A percentile compares a stretch with the other conserved stretches of the same genome.
Evolutionary conservation across 352 stramenopile species (phyloP).

Genomic region (Globisporangium canariense): DNA sequence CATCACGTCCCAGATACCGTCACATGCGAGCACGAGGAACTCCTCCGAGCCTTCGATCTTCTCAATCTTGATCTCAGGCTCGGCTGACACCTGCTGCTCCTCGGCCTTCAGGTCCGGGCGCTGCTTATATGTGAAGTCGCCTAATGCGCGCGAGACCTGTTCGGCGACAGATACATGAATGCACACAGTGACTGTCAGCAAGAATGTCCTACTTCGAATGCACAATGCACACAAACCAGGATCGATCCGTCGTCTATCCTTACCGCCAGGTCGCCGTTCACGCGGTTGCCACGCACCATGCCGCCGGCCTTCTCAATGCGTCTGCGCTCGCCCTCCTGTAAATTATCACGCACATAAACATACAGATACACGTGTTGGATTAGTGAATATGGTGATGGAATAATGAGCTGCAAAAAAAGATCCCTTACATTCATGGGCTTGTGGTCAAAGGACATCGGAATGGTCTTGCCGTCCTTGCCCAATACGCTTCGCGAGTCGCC

Average conservation of each 20-base stretch:
- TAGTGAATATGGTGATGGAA: constrained; percentile 4
- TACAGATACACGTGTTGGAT: constrained; percentile 1
- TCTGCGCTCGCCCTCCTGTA: constrained; percentile 52
- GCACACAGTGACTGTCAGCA: not conserved
- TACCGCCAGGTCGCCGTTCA: constrained; percentile 81
- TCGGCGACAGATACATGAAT: constrained; percentile 21
- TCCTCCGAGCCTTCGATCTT: constrained; percentile 79
- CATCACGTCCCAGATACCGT: constrained; percentile 95
- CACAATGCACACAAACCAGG: not conserved
- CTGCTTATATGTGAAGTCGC: constrained; percentile 83
- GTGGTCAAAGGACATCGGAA: constrained; percentile 89
- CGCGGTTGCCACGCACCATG: constrained; percentile 69
- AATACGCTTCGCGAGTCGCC: constrained; percentile 80
- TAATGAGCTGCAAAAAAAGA: constrained; percentile 29
- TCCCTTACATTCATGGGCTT: constrained; percentile 83
- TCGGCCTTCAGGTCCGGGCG: constrained; percentile 45
- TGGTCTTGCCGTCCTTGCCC: constrained; percentile 38
- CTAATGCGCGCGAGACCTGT: constrained; percentile 70
- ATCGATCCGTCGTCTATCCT: not conserved
- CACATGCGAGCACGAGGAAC: constrained; percentile 90
- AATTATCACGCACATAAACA: not conserved
- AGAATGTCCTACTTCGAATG: too few species aligned
- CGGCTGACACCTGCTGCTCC: constrained; percentile 79
- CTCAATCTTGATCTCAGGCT: constrained; percentile 87
- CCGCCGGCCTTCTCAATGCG: constrained; percentile 74